A percentile compares a stretch with the other conserved stretches of the same genome.
phyloP scores from a whole-genome alignment of 2,329 filamentous ascomycete genomes.

The Pseudogymnoascus sp. region DNA sequence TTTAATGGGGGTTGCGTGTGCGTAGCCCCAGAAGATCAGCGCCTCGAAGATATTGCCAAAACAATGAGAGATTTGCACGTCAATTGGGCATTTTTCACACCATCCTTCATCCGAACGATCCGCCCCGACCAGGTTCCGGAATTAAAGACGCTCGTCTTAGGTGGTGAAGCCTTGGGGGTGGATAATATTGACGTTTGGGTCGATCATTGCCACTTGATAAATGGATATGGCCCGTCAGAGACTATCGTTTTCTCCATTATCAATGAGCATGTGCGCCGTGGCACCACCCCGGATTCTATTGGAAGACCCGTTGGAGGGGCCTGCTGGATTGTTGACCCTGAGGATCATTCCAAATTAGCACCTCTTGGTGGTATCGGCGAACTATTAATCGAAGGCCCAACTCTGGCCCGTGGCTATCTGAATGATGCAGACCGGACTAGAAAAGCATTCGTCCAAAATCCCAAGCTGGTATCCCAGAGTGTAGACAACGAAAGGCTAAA shows the following conservation, averaged over 20 bases:
- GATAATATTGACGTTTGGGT: conserved; percentile 36
- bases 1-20: conserved; percentile 40
- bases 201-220: conserved; percentile 29
- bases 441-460: conserved; percentile 43
- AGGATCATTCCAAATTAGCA: neutral
- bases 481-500: neutral
- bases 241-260: conserved; percentile 50
- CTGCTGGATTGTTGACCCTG: conserved; percentile 30
- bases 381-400: conserved; percentile 34
- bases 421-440: conserved; percentile 49
- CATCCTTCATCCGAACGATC: conserved; percentile 66
- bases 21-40: conserved; percentile 54
- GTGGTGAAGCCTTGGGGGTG: conserved; percentile 76
- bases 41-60: conserved; percentile 65
- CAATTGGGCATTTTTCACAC: conserved; percentile 20
- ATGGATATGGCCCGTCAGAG: conserved; percentile 74
- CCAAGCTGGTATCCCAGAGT: neutral
- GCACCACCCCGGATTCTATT: conserved; percentile 28
- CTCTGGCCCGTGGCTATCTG: conserved; percentile 53
- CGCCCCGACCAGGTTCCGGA: conserved; percentile 73
- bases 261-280: neutral
- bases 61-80: conserved; percentile 56
- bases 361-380: conserved; percentile 1
- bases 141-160: conserved; percentile 68
- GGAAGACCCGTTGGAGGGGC: conserved; percentile 1